Evolutionary conservation across 441 rosid species (phyloP), one percentile per base, ranked within the genome.

Genomic region (Jatropha podagrica): DNA sequence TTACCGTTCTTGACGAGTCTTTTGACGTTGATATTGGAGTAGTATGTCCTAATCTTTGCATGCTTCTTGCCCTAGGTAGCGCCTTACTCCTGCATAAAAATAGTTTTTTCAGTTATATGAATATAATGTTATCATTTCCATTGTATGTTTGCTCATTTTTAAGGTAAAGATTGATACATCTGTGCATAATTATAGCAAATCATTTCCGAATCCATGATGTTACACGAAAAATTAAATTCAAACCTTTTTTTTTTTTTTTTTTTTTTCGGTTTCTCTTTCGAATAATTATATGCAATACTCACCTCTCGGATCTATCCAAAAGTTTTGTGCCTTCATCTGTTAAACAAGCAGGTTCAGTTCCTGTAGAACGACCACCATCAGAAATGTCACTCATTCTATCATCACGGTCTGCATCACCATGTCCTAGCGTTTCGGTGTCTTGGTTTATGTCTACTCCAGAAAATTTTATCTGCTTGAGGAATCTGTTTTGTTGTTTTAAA

Each of bases 371-470:
- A 77, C 59, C 81, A 76, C 76, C 82, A 72, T 86, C 88, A 42
- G 89, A 85, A 71, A 65, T 56, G 51, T 84, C 86, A 44, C 91
- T 84, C 62, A 78, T 65, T 76, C 82, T 83, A 69, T 88, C 88
- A 15, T 85, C 90, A 70, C 54, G 71, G 61, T 85, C 89, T 77
- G 79, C 83, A 52, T 81, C 85, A 4, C 63, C 77, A 4, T 75
- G 76, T 10, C 79, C 74, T 37, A 74, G 55, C 65, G 72, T 78
- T 67, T 79, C 85, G 12, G 69, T 80, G 46, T 62, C 71, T 55
- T 66, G 72, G 67, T 55, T 63, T 5, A 69, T 61, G 44, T 77
- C 69, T 60, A 67, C 69, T 60, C 65, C 80, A 60, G 66, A 77
- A 40, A 58, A 9, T 26, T 70, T 74, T 51, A 70, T 59, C 49